Base-by-base conservation (phyloP, 2,329 filamentous ascomycete genomes). In the Nemania serpens region DNA sequence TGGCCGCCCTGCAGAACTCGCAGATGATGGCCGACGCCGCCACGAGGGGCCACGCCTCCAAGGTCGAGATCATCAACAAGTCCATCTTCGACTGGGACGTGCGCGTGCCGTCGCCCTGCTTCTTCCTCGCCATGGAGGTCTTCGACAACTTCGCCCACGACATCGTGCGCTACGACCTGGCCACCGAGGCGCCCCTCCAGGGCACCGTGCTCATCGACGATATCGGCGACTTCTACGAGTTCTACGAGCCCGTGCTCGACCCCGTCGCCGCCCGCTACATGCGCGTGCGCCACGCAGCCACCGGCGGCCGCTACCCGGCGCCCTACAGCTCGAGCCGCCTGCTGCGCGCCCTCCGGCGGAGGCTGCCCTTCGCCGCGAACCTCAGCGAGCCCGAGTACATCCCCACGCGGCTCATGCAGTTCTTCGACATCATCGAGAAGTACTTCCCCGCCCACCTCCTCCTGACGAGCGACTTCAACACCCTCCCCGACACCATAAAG, bases 61-160 rank as follows among this genome's bases (percentile, higher is more conserved):
- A 93, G 72, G 93, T 98, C 58, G 91, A 97, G 70, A 97, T 99
- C 74, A 88, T 98, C 77, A 97, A 98, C 78, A 86, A 88, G 69
- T 96, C 91, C 71, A 91, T 99, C 73, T 98, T 99, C 73, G 92
- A 97, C 75, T 99, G 95, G 94, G 81, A 89, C 66, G 85, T 86
- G 48, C 91, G 90, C 67, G 91, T 97, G n/a, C 89, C 92, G 9
- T 91, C 89, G 2, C 95, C 94, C 0, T 98, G 95, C 80, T 99
- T 96, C 82, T 98, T 99, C 81, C 85, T 99, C 43, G 95, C 94
- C 46, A 90, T 99, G 77, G 95, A 99, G 77, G 95, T 99, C 67
- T 97, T 97, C 72, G 95, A 99, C 81, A 99, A 99, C 78, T 98
- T 99, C 74, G 88, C 92, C 37, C 96, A 99, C 79, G 95, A 99